Base-by-base conservation (phyloP, 306 rosid genomes). In the Urtica urens region DNA sequence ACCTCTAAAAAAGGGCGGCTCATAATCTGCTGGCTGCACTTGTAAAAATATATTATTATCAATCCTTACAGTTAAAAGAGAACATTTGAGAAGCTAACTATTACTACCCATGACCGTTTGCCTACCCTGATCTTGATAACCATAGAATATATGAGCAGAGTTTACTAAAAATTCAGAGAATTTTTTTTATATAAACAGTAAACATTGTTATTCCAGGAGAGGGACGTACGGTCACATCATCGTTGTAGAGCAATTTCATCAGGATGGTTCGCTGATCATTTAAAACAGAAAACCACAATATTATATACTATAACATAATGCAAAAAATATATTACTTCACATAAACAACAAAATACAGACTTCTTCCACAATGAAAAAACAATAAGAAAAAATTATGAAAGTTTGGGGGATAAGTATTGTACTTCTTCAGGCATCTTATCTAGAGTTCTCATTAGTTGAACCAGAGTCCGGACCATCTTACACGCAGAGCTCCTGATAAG, bases 341-440 rank as follows among this genome's bases (percentile, higher is more conserved):
- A 30, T 25, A n/a, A 38, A 20, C n/a, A 37, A 18, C 34, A 39
- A 44, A 58, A 52, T 26, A 14, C 27, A 33, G 14, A 59, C 29
- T 34, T 24, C 34, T 18, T 21, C 17, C 11, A n/a, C 46, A 51
- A 59, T 41, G n/a, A 49, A 20, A n/a, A n/a, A n/a, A 33, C 13
- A 39, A 11, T 38, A 45, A 54, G 58, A 54, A 16, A n/a, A 15
- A 55, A 21, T 18, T 44, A 38, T 30, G 49, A 58, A 46, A 25
- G 7, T 42, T 29, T 58, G n/a, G n/a, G n/a, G n/a, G n/a, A n/a
- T n/a, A n/a, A n/a, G 58, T 45, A 24, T 13, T 45, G 51, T 70
- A 90, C 95, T 78, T 85, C 99, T 51, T 85, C 92, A 21, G 99
- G 99, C 95, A 85, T 90, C 63, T 53, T 84, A 72, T 90, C 96